A percentile compares a stretch with the other conserved stretches of the same genome.
These are phyloP conservation scores for Akanthomyces lecanii DNA, from an alignment of 2,329 filamentous ascomycete genomes.

Conservation along the genomic window DNA sequence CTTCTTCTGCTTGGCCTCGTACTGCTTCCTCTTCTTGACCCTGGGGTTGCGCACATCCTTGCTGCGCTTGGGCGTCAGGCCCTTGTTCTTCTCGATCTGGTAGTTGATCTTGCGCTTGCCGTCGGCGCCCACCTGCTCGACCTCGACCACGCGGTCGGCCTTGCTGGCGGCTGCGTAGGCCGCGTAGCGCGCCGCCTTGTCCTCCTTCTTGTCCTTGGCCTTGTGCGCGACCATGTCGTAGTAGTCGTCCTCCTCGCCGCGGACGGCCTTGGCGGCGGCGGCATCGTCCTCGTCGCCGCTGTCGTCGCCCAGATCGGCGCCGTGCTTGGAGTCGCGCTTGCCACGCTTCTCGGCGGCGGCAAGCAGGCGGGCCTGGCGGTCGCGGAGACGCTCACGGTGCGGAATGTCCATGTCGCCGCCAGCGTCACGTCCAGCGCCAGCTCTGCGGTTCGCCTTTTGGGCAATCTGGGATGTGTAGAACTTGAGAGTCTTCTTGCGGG, in stretches of 20 bases:
- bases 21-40: conserved; percentile 98
- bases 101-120: conserved; percentile 92
- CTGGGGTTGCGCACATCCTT: conserved; percentile 94
- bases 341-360: conserved; percentile 84
- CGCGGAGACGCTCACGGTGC: conserved; percentile 80
- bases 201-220: conserved; percentile 67
- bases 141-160: conserved; percentile 58
- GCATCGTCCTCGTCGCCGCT: conserved; percentile 67
- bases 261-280: conserved; percentile 45
- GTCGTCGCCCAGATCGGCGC: conserved; percentile 65
- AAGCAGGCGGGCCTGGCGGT: conserved; percentile 80
- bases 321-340: conserved; percentile 56
- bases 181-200: conserved; percentile 57
- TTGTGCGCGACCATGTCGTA: conserved; percentile 80
- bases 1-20: conserved; percentile 96
- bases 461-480: conserved; percentile 98
- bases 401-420: conserved; percentile 82
- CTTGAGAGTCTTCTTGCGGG: conserved; percentile 84
- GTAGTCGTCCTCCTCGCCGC: conserved; percentile 67
- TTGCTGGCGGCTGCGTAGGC: conserved; percentile 59
- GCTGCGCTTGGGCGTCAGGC: conserved; percentile 79
- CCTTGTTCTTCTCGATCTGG: conserved; percentile 96
- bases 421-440: conserved; percentile 65
- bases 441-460: conserved; percentile 86
- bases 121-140: conserved; percentile 69